Evolutionary conservation across 1,284 basidiomycete species (phyloP), one percentile per base, ranked within the genome.

Genomic region (Moesziomyces sp.): DNA sequence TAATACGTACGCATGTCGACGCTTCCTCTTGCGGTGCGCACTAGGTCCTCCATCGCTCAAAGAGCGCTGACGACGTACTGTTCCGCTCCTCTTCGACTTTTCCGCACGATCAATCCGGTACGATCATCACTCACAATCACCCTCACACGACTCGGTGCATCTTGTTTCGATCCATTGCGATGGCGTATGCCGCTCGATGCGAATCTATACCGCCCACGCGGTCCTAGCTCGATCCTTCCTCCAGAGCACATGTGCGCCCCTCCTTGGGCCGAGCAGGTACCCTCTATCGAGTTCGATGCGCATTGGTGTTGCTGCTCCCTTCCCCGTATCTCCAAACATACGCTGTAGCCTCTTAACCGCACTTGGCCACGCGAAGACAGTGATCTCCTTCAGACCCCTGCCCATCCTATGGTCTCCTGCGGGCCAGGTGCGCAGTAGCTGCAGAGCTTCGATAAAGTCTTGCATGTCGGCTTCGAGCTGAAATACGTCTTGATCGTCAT

Each of bases 221-320:
- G 56, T 40, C 19, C 58, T 45, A 30, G 72, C 67, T 10, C 62
- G 19, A 38, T 62, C 66, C 30, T 74, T 74, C 0, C 72, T 38
- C 72, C 72, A 74, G 26, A 74, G 43, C 34, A 74, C 72, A 47
- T 74, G 72, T 3, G 62, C 66, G 1, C 72, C 66, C 10, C 72
- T 48, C 14, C 72, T 66, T 43, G 72, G 72, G 5, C 72, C 72
- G 5, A 74, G 30, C 19, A 74, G 26, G 23, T 70, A 74, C 0
- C 72, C 62, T 19, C 62, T 51, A 28, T 74, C 72, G 35, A 74
- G 13, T 34, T 62, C 72, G 7, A 65, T 45, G 19, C 26, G 26
- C 13, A 72, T 46, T 13, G 52, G 56, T 21, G 66, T 63, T 6
- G 26, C 26, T 23, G n/a, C 26, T 4, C 9, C 11, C 24, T 46